A percentile compares a stretch with the other conserved stretches of the same genome.
Conservation (phyloP, 768 basidiomycete species). For the Suillus fuscotomentosus region DNA sequence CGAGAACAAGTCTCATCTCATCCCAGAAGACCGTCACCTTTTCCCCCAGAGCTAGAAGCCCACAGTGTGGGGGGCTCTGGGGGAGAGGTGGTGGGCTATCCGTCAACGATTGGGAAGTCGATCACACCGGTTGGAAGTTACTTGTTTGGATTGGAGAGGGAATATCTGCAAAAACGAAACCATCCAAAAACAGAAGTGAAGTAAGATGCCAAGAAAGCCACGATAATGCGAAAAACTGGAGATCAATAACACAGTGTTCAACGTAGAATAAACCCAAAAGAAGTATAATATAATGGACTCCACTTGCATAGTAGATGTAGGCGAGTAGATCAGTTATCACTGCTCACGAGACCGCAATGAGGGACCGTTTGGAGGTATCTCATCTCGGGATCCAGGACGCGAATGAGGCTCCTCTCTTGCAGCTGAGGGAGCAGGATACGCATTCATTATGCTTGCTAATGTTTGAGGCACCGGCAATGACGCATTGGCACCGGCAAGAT, state of each 20-base stretch:
- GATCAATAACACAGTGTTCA: not conserved
- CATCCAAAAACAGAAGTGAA: not conserved
- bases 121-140: not conserved
- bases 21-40: slow-evolving; percentile 14
- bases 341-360: slow-evolving; percentile 2
- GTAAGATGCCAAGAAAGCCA: not conserved
- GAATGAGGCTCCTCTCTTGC: slow-evolving; percentile 25
- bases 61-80: not conserved
- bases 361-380: slow-evolving; percentile 2
- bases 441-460: slow-evolving; percentile 71
- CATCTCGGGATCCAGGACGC: slow-evolving; percentile 27
- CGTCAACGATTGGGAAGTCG: too few species aligned
- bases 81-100: not conserved
- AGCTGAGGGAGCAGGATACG: slow-evolving; percentile 46
- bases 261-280: slow-evolving; percentile 2
- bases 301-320: slow-evolving; percentile 2
- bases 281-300: slow-evolving; percentile 4
- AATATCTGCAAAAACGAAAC: slow-evolving; percentile 1
- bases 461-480: slow-evolving; percentile 44
- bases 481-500: slow-evolving; percentile 13
- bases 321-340: not conserved
- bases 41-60: slow-evolving; percentile 1
- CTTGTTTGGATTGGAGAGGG: not conserved
- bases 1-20: slow-evolving; percentile 12
- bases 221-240: not conserved